Conservation (phyloP, 352 stramenopile genomes). For the Thalassiosira hispida region DNA sequence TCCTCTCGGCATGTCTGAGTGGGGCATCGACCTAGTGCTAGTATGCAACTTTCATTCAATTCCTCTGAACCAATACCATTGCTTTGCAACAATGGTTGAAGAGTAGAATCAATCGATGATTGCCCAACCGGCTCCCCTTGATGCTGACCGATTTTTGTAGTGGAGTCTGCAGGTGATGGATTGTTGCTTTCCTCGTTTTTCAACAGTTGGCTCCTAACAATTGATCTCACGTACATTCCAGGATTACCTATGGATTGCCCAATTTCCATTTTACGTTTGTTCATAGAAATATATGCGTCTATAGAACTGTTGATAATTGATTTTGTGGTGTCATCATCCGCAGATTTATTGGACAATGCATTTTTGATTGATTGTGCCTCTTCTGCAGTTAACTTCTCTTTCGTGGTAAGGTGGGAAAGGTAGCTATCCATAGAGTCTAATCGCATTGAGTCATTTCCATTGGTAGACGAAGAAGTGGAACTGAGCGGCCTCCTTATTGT, state of each 20-base stretch:
- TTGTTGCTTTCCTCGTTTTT: background rate
- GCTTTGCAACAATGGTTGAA: conserved; percentile 13
- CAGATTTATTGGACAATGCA: background rate
- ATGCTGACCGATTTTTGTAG: background rate
- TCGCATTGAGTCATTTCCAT: background rate
- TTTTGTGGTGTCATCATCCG: background rate
- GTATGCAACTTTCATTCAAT: conserved; percentile 32
- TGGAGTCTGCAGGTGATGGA: background rate
- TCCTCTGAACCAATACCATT: conserved; percentile 26
- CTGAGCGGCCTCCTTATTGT: background rate
- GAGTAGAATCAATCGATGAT: too few species aligned
- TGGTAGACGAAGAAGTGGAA: conserved; percentile 8
- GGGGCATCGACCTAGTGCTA: conserved; percentile 16
- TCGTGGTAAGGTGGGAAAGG: too few species aligned
- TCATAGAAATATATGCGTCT: background rate
- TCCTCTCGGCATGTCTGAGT: conserved; percentile 7
- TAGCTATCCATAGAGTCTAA: background rate
- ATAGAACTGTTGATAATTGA: background rate
- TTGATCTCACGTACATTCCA: background rate
- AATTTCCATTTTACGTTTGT: background rate
- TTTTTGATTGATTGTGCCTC: conserved; percentile 5
- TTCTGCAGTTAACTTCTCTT: background rate
- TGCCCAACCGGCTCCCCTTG: background rate
- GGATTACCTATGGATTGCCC: background rate
- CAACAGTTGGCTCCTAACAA: background rate